Evolutionary conservation across 2,329 filamentous ascomycete species (phyloP), one percentile per base, ranked within the genome.

Genomic region (Penicillium polonicum): DNA sequence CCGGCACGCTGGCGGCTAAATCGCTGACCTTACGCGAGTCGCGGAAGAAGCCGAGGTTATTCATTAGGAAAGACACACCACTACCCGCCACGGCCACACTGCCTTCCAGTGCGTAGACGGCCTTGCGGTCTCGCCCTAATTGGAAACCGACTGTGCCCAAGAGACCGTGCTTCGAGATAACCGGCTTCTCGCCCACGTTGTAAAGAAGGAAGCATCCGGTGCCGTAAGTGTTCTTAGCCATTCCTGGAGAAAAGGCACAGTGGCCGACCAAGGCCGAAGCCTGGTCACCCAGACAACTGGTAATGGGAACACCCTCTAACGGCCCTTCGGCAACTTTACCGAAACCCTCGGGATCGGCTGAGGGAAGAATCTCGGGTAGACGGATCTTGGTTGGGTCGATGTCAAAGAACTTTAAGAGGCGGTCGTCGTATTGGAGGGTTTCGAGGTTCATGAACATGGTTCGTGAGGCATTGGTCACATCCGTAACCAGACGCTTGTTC

Each of bases 371-470:
- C 69, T 87, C 85, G n/a, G 92, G 92, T 13, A 96, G 80, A 50
- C 83, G 80, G 42, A 95, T 79, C 73, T 92, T 93, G 39, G 79
- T 81, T 55, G 79, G 77, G 72, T 92, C 87, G 60, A 96, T 83
- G 45, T 84, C 85, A 75, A 96, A 96, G 78, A 95, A 96, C 25
- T 85, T 78, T 27, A 96, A 79, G 27, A 96, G 82, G 41, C 82
- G 81, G 56, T 91, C 85, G 71, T 93, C 90, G 75, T 96, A 96
- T 67, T 92, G 75, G 58, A 91, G 81, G 12, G 87, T 92, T 66
- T 86, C 83, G 53, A 96, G 81, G 76, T 96, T 91, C 88, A 96
- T 92, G 75, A 96, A 94, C 91, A 96, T 95, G 60, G 92, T 96
- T 69, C 92, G 82, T 52, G 89, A 93, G 21, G 92, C 92, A 72